A percentile compares a stretch with the other conserved stretches of the same genome.
Conservation (phyloP, 73 alveolate species). For the Loxodes magnus region DNA sequence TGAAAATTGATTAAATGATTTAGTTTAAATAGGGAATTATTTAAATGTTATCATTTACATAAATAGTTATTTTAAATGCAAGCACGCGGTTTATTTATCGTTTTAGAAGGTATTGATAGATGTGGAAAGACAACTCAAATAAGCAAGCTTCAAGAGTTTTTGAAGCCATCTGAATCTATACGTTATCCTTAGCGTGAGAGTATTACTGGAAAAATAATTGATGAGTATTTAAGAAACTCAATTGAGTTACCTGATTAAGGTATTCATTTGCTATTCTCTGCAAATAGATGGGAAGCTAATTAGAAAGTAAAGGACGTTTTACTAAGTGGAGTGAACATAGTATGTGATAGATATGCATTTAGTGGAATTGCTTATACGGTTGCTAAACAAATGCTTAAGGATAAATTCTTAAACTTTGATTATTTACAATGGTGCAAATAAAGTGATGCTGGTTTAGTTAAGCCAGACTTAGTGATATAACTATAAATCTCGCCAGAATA, state of each 20-base stretch:
- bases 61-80: too few relatives aligned
- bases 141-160: conserved; percentile 14
- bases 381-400: conserved; percentile 75
- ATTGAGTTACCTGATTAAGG: conserved; percentile 56
- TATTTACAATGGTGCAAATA: conserved; percentile 70
- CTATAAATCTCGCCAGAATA: conserved; percentile 38
- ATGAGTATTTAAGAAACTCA: conserved; percentile 38
- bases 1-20: too few relatives aligned
- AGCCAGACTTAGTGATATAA: conserved; percentile 66
- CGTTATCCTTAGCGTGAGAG: conserved; percentile 54
- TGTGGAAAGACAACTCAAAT: conserved; percentile 76
- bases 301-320: conserved; percentile 29
- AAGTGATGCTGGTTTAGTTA: conserved; percentile 55
- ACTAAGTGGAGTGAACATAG: conserved; percentile 37
- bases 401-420: too few relatives aligned
- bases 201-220: conserved; percentile 47
- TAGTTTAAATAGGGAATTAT: too few relatives aligned
- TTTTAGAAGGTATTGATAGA: conserved; percentile 76
- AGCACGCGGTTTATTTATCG: conserved; percentile 80
- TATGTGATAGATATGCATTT: conserved; percentile 76
- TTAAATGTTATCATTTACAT: too few relatives aligned
- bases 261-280: conserved; percentile 67
- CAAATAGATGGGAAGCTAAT: conserved; percentile 78
- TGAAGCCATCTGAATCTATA: conserved; percentile 14
- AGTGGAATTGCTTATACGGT: conserved; percentile 83